Base-by-base conservation (phyloP, 2,329 filamentous ascomycete species). In the Pseudocercospora musae region DNA sequence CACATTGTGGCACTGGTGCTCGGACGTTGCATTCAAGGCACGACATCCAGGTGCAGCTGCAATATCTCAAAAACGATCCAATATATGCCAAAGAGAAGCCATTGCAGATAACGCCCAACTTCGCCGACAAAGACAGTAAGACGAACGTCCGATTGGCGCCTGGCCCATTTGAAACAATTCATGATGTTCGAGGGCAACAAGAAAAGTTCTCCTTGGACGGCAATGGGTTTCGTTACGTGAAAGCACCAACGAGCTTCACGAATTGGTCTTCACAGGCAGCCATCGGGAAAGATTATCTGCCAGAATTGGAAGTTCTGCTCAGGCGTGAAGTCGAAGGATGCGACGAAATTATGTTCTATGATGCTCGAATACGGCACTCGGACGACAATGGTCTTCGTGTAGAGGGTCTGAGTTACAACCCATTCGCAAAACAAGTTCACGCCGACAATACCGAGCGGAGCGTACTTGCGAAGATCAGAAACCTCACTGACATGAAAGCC, bases 181-280 rank as follows among this genome's bases (percentile, higher is more conserved):
- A 80, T 78, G n/a, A 74, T 74, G 13, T 71, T 62, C 0, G 81
- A 76, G 2, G 80, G 75, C 21, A 33, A n/a, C 23, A 62, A 37
- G 20, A 42, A 10, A 13, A 62, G 8, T 64, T 64, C 40, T 55
- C 54, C 9, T 55, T 66, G n/a, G 64, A 66, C 21, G 33, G 18
- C 27, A 55, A 66, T 48, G 64, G 64, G 7, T 66, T 74, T 64
- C 18, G 81, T 48, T 62, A 62, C n/a, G 63, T 65, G 7, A 23
- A 59, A 25, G 57, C 60, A 15, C 63, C 59, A 7, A 65, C 59
- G 9, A 29, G 48, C 3, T 60, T 65, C 57, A 62, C 50, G 27
- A 53, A 65, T 3, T 65, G 59, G 63, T 60, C 63, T 33, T 72
- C 63, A 33, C 64, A 65, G 33, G 60, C 63, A 40, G 56, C 52